phyloP scores from a whole-genome alignment of 2,329 filamentous ascomycete genomes.

The Phaeosphaeria sp. region DNA sequence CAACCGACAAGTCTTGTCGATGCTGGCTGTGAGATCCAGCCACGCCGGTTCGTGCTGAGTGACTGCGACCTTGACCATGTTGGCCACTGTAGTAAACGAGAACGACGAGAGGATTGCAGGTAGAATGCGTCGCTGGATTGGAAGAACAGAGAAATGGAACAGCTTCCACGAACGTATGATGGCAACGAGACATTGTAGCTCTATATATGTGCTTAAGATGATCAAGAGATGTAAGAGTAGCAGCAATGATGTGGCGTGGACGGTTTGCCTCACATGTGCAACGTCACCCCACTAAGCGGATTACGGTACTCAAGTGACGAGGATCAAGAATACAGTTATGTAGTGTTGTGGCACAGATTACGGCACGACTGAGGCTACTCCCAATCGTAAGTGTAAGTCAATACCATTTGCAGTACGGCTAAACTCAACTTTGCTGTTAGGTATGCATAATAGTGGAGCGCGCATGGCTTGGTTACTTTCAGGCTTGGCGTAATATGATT shows the following conservation, averaged over 20 bases:
- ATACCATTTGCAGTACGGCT: conserved; percentile 1
- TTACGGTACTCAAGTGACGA: too few relatives aligned
- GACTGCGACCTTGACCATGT: conserved; percentile 50
- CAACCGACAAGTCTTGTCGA: conserved; percentile 63
- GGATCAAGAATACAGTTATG: not conserved
- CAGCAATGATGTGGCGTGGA: too few relatives aligned
- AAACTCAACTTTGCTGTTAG: not conserved
- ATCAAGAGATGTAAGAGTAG: too few relatives aligned
- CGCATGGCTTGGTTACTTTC: not conserved
- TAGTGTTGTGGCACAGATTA: not conserved
- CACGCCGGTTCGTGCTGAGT: conserved; percentile 66
- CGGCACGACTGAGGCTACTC: not conserved
- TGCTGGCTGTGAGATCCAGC: conserved; percentile 62
- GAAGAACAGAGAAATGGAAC: not conserved
- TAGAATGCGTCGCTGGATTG: not conserved
- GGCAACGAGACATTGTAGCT: too few relatives aligned
- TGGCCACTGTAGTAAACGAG: not conserved
- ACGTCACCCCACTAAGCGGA: too few relatives aligned
- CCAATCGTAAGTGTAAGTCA: not conserved
- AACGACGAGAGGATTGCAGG: not conserved
- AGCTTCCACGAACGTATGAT: too few relatives aligned
- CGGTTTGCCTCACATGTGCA: too few relatives aligned
- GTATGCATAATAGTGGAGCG: not conserved
- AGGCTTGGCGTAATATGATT: not conserved
- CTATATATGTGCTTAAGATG: too few relatives aligned